Percentiles rank a stretch among this genome's conserved stretches.
phyloP scores from a whole-genome alignment of 257 asterid genomes.

The Asclepias syriaca region DNA sequence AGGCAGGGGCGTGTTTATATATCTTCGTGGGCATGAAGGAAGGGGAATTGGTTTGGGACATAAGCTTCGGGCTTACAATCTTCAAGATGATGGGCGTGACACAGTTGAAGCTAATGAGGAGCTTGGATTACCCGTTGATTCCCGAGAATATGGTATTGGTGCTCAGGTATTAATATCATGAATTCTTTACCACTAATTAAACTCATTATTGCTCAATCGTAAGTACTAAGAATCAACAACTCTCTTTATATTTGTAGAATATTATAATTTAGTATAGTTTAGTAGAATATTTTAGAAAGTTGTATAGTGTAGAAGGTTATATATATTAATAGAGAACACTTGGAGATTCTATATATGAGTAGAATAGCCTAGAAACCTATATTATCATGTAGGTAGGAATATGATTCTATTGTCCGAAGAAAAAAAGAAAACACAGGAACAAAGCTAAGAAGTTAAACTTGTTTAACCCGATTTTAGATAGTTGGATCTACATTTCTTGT shows the following conservation, averaged over 20 bases:
- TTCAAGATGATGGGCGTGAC: conserved; percentile 28
- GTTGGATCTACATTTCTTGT: neutral
- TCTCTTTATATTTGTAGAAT: no score
- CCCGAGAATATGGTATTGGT: conserved; percentile 32
- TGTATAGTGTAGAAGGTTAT: no score
- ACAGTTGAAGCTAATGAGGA: conserved; percentile 32
- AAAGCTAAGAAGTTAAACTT: neutral
- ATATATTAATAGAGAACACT: no score
- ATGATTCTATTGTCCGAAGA: neutral
- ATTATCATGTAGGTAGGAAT: neutral
- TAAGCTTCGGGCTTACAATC: conserved; percentile 29
- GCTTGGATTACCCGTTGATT: conserved; percentile 25
- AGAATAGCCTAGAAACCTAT: no score
- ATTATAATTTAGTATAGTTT: no score
- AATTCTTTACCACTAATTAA: neutral
- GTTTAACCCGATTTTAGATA: neutral
- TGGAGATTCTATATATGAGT: no score
- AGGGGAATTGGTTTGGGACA: conserved; percentile 34
- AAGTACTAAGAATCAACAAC: no score
- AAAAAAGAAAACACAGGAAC: neutral
- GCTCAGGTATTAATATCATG: conserved; percentile 22
- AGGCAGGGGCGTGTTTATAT: conserved; percentile 24
- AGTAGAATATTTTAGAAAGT: no score
- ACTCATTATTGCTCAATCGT: neutral
- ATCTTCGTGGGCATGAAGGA: conserved; percentile 25